A percentile compares a stretch with the other conserved stretches of the same genome.
These are phyloP conservation scores for Alopecurus myosuroides DNA, from an alignment of 176 grass and related monocot species.

Conservation along the genomic window DNA sequence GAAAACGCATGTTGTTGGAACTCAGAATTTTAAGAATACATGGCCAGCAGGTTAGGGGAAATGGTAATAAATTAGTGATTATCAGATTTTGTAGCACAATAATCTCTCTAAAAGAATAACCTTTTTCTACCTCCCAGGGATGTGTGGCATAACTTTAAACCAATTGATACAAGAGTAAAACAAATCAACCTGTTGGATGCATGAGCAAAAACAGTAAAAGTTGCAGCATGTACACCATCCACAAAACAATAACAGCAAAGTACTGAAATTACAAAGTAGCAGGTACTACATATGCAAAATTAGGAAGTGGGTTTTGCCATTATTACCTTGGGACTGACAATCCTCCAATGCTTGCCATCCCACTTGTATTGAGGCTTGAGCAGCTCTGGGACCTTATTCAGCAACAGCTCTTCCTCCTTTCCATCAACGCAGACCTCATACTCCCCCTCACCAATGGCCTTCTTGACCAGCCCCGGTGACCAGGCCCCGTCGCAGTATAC, in stretches of 20 bases:
- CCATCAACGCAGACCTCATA: constrained; percentile 15
- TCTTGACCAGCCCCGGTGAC: constrained; percentile 28
- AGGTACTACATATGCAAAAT: background rate
- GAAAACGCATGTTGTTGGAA: background rate
- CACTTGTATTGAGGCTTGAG: constrained; percentile 41
- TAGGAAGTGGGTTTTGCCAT: background rate
- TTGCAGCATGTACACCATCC: background rate
- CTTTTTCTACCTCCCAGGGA: background rate
- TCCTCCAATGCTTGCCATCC: constrained; percentile 51
- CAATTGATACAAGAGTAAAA: background rate
- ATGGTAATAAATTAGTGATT: too few species aligned
- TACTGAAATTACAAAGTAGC: background rate
- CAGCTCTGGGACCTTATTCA: constrained; percentile 9
- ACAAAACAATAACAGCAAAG: background rate
- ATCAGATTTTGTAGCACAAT: too few species aligned
- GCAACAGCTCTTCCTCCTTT: background rate
- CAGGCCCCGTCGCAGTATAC: constrained; percentile 44
- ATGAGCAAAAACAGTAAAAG: background rate
- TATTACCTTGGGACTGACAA: constrained; percentile 20
- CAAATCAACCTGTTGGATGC: background rate
- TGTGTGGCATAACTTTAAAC: background rate
- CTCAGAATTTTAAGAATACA: too few species aligned
- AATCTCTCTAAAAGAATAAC: background rate
- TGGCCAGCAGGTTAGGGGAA: too few species aligned
- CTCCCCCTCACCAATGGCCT: background rate